Evolutionary conservation across 306 rosid genomes (phyloP), one percentile per base, ranked within the genome.

Genomic region (Glycine soja): DNA sequence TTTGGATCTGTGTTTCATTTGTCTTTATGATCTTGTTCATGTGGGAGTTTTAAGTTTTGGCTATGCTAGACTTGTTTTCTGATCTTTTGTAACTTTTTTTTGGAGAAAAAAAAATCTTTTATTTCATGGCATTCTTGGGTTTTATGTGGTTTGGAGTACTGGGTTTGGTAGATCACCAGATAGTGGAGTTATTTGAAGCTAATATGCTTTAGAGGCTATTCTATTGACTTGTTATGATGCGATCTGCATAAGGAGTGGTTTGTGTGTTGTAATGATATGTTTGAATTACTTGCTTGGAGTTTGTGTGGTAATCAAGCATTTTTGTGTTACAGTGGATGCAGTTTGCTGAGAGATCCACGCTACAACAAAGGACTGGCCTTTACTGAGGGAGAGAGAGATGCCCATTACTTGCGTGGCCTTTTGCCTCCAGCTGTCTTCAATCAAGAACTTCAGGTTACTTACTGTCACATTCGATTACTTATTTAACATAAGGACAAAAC

Each of bases 331-430:
- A 95, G 99, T 82, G 99, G 99, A 6, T 81, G 80, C 79, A 83
- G 91, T 18, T 85, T 95, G 81, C 76, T 95, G 91, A 90, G 98
- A 54, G 98, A 95, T 87, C 99, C 99, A 43, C 94, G 81, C 82
- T 90, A 95, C 91, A 90, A 95, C 94, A 95, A 95, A 79, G 99
- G 99, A 7, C 92, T 95, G 43, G 93, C 97, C 75, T 95, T 91
- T 89, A 82, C 85, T 9, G 98, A 91, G 87, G 88, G 81, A 30
- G 98, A 95, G 80, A 91, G 99, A 85, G 99, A 95, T 84, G 92
- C 98, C 56, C 99, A 95, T 85, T 95, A 93, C 88, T 68, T 95
- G 81, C 98, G 98, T 18, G 99, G 99, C 56, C 97, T 95, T 80
- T 86, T 95, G 86, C 99, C 99, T 56, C 98, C 99, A 0, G 86